Conservation (phyloP, 2,329 filamentous ascomycete genomes). For the Fusarium miscanthi region DNA sequence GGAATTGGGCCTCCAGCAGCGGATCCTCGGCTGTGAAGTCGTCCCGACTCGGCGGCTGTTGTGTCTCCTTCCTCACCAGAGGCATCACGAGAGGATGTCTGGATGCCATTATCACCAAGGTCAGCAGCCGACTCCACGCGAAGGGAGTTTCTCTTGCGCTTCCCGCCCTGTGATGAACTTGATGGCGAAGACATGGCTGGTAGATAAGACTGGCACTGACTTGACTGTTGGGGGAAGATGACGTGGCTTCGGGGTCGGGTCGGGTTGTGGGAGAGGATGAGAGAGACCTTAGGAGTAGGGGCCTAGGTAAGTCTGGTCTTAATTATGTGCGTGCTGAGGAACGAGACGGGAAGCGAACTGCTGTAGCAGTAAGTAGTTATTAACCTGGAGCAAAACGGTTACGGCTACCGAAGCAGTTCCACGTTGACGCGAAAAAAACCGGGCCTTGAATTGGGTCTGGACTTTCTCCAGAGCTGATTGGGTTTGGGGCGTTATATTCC, state of each 20-base stretch:
- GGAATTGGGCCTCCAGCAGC: slow-evolving; percentile 67
- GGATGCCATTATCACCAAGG: slow-evolving; percentile 64
- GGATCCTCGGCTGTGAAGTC: slow-evolving; percentile 70
- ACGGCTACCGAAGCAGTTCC: slow-evolving; percentile 36
- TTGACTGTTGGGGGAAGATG: slow-evolving; percentile 11
- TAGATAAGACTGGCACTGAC: slow-evolving; percentile 1
- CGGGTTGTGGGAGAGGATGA: slow-evolving; percentile 29
- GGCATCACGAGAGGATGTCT: slow-evolving; percentile 82
- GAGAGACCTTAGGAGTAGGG: slow-evolving; percentile 6
- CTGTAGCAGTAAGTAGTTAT: slow-evolving; percentile 2
- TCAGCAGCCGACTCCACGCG: slow-evolving; percentile 59
- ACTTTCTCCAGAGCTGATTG: slow-evolving; percentile 29
- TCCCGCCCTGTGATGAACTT: slow-evolving; percentile 66
- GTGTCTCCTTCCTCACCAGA: slow-evolving; percentile 85
- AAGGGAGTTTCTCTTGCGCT: slow-evolving; percentile 82
- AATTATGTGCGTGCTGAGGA: slow-evolving; percentile 14
- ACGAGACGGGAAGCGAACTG: slow-evolving; percentile 15
- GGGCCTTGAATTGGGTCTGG: slow-evolving; percentile 30
- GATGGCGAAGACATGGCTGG: slow-evolving; percentile 53
- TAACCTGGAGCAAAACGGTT: slow-evolving; percentile 37
- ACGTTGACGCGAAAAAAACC: slow-evolving; percentile 40
- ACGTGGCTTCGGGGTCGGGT: slow-evolving; percentile 34
- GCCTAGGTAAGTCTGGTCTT: slow-evolving; percentile 9
- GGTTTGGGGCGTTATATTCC: slow-evolving; percentile 17
- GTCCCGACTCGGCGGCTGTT: slow-evolving; percentile 70